Percentiles rank a stretch among this genome's conserved stretches.
phyloP scores from a whole-genome alignment of 768 basidiomycete species.

The Podaxis mareebaensis region DNA sequence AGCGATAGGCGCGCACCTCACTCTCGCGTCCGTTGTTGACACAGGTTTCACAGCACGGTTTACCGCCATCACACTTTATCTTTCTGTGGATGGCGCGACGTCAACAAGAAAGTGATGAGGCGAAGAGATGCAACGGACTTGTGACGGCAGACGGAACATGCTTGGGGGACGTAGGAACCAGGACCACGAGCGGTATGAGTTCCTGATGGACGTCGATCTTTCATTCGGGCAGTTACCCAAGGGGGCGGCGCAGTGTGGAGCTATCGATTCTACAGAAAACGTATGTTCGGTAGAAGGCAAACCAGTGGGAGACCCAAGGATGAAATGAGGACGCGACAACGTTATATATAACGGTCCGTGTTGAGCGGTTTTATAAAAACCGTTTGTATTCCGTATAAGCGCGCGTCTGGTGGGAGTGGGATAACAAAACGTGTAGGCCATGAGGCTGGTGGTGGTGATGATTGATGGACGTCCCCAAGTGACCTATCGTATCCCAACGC shows the following conservation, averaged over 20 bases:
- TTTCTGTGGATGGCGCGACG: slow-evolving; percentile 31
- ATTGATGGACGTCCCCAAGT: not conserved
- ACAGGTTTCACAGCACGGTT: slow-evolving; percentile 45
- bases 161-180: slow-evolving; percentile 37
- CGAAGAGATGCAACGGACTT: slow-evolving; percentile 30
- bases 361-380: not conserved
- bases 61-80: slow-evolving; percentile 46
- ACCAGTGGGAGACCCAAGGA: not conserved
- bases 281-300: not conserved
- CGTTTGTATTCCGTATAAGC: slow-evolving; percentile 14
- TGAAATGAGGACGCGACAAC: not conserved
- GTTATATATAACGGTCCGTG: not conserved
- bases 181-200: slow-evolving; percentile 29
- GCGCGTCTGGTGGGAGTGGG: not conserved
- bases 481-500: not conserved
- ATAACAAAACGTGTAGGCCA: slow-evolving; percentile 12
- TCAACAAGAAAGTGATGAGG: slow-evolving; percentile 5
- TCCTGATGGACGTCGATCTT: slow-evolving; percentile 7
- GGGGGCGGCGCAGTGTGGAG: not conserved
- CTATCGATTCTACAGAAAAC: not conserved
- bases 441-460: slow-evolving; percentile 3
- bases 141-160: slow-evolving; percentile 38
- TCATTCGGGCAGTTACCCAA: slow-evolving; percentile 1
- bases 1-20: slow-evolving; percentile 32
- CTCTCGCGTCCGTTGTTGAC: slow-evolving; percentile 34